These are phyloP conservation scores for Lactarius sp. DNA, from an alignment of 768 basidiomycete species.

Conservation along the genomic window DNA sequence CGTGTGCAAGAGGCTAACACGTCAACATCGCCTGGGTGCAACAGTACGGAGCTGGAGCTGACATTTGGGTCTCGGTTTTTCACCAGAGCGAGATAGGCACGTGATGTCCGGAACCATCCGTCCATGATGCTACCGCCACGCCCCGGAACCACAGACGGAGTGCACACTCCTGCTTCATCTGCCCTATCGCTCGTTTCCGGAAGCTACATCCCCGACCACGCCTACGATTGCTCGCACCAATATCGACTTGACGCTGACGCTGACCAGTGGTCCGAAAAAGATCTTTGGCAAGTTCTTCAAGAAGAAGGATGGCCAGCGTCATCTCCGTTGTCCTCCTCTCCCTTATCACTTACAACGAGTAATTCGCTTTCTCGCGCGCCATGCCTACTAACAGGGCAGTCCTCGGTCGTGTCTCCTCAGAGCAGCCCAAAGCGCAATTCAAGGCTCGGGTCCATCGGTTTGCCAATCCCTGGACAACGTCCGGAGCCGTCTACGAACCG, in stretches of 20 bases:
- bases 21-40: no score
- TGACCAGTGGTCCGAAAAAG: constrained; percentile 48
- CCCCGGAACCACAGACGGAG: constrained; percentile 7
- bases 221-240: constrained; percentile 27
- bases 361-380: constrained; percentile 5
- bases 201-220: constrained; percentile 24
- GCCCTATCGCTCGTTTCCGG: constrained; percentile 23
- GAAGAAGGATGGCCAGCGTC: constrained; percentile 40
- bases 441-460: constrained; percentile 13
- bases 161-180: constrained; percentile 24
- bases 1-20: no score
- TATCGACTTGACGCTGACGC: constrained; percentile 28
- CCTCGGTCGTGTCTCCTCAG: constrained; percentile 6
- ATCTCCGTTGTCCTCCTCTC: constrained; percentile 16
- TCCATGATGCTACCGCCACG: neutral
- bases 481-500: constrained; percentile 2
- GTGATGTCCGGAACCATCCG: neutral
- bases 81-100: no score
- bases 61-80: no score
- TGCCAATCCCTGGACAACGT: constrained; percentile 15
- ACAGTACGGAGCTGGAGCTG: no score
- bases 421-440: constrained; percentile 26
- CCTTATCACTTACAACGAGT: constrained; percentile 6
- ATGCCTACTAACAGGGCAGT: constrained; percentile 9
- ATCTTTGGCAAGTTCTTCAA: constrained; percentile 71